Percentiles rank a stretch among this genome's conserved stretches.
These are phyloP conservation scores for Rusavskia elegans DNA, from an alignment of 495 filamentous ascomycete species.

Conservation along the genomic window DNA sequence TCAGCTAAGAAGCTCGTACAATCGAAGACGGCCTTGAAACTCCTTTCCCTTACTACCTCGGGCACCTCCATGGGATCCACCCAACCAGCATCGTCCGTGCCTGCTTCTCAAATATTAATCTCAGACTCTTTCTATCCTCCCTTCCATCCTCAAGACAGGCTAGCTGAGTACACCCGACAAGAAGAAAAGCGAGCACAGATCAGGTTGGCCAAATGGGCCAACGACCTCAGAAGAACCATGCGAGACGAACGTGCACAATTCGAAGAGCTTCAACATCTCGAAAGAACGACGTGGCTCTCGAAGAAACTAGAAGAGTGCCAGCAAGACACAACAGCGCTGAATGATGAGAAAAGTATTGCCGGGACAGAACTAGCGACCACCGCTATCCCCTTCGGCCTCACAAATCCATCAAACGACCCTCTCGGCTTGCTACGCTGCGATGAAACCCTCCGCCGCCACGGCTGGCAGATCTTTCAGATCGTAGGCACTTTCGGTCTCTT, in stretches of 20 bases:
- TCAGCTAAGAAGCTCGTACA: constrained; percentile 78
- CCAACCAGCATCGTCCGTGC: constrained; percentile 10
- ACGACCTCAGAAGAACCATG: constrained; percentile 70
- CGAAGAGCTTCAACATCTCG: constrained; percentile 49
- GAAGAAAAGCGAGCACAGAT: constrained; percentile 67
- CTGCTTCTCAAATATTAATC: constrained; percentile 14
- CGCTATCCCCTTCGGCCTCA: constrained; percentile 13
- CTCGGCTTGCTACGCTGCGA: constrained; percentile 57
- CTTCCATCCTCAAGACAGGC: constrained; percentile 52
- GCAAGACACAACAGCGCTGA: constrained; percentile 49
- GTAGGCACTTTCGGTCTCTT: constrained; percentile 61
- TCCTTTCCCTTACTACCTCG: constrained; percentile 9
- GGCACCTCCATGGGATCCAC: constrained; percentile 7
- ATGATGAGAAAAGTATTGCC: not conserved
- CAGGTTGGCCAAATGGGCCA: constrained; percentile 75
- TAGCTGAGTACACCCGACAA: constrained; percentile 53
- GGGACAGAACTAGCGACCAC: not conserved
- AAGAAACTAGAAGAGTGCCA: constrained; percentile 61
- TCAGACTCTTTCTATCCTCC: constrained; percentile 22
- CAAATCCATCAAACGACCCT: constrained; percentile 46
- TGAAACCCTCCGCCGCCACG: constrained; percentile 46
- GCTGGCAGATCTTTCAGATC: constrained; percentile 60
- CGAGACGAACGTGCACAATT: constrained; percentile 69
- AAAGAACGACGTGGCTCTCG: constrained; percentile 66
- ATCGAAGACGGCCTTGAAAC: constrained; percentile 27